phyloP scores from a whole-genome alignment of 176 grass and related monocot genomes.

The Phoenix dactylifera region DNA sequence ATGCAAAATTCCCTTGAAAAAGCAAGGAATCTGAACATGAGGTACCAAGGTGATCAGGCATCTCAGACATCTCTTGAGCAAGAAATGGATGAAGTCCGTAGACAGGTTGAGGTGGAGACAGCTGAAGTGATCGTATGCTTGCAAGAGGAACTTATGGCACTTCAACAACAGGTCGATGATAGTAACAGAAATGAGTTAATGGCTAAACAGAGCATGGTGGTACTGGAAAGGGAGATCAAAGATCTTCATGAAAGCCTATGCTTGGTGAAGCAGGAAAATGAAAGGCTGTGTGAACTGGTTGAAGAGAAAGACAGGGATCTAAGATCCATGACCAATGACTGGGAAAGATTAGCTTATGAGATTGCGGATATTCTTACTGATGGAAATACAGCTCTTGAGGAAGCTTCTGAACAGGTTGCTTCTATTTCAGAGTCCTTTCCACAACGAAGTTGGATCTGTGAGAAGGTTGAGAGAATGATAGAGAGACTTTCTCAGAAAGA shows the following conservation, averaged over 20 bases:
- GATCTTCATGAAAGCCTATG: conserved; percentile 39
- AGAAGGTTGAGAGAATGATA: conserved; percentile 55
- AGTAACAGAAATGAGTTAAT: conserved; percentile 42
- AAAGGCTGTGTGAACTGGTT: conserved; percentile 24
- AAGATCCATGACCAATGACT: conserved; percentile 34
- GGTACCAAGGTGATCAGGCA: conserved; percentile 44
- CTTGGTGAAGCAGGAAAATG: conserved; percentile 39
- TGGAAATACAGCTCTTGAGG: conserved; percentile 56
- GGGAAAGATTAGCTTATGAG: conserved; percentile 70
- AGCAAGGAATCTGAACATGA: conserved; percentile 48
- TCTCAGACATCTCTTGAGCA: conserved; percentile 60
- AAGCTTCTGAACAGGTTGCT: conserved; percentile 52
- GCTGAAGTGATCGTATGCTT: conserved; percentile 93
- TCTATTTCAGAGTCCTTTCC: conserved; percentile 44
- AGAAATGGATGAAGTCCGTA: conserved; percentile 91
- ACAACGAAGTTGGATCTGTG: conserved; percentile 52
- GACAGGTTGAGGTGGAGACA: conserved; percentile 87
- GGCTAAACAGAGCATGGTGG: conserved; percentile 34
- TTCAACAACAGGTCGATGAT: conserved; percentile 49
- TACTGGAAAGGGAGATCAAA: conserved; percentile 35
- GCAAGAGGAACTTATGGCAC: conserved; percentile 53
- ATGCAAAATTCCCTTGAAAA: conserved; percentile 91
- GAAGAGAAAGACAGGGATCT: conserved; percentile 57
- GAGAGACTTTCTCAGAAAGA: conserved; percentile 76
- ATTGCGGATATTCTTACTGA: conserved; percentile 59